Evolutionary conservation across 495 filamentous ascomycete genomes (phyloP).

Genomic region (Apiosordaria backusii): DNA sequence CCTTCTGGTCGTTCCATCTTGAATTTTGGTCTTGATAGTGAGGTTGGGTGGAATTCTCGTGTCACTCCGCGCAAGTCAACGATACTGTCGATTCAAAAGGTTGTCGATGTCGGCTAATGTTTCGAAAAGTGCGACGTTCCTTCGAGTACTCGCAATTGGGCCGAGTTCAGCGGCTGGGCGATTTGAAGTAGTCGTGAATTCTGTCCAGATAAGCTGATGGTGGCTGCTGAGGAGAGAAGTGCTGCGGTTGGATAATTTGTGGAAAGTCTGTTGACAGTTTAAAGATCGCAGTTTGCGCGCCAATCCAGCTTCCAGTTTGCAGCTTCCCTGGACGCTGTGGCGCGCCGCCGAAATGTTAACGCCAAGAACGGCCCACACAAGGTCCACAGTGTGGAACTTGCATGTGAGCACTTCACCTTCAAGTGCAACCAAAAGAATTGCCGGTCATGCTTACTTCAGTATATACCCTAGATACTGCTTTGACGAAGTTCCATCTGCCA

Average conservation of each 20-base stretch:
- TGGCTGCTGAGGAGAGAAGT: background rate
- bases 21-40: background rate
- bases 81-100: background rate
- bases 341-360: background rate
- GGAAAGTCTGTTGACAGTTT: background rate
- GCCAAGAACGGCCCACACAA: too few species aligned
- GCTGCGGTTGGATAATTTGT: background rate
- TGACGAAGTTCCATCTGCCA: too few species aligned
- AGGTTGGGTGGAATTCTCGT: background rate
- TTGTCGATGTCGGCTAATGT: background rate
- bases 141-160: background rate
- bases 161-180: background rate
- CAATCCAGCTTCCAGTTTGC: background rate
- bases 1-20: constrained; percentile 24
- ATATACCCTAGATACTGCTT: too few species aligned
- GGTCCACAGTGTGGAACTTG: too few species aligned
- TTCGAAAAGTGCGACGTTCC: background rate
- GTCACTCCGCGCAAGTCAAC: background rate
- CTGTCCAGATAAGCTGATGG: background rate
- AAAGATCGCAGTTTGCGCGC: background rate
- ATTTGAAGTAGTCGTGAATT: background rate
- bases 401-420: too few species aligned
- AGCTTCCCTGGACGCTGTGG: background rate
- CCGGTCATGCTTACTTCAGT: too few species aligned
- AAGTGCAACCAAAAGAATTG: too few species aligned